Percentiles rank a stretch among this genome's conserved stretches.
phyloP scores from a whole-genome alignment of 257 asterid species.

The Echium plantagineum region DNA sequence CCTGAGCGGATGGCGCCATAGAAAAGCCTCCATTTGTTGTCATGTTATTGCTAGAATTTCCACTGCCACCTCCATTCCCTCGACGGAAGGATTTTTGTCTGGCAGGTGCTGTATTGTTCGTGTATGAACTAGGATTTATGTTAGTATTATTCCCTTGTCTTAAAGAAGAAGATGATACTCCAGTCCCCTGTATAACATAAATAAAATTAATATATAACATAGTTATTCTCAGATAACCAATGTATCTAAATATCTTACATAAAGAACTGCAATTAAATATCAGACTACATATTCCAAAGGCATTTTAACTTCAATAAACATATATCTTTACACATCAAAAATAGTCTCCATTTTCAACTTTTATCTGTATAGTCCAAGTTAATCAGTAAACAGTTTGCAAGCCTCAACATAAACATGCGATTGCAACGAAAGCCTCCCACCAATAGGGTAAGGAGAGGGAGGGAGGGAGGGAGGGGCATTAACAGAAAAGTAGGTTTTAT shows the following conservation, averaged over 20 bases:
- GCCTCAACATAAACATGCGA: not conserved
- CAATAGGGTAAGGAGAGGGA: no score
- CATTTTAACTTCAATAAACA: no score
- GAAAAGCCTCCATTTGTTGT: slow-evolving; percentile 28
- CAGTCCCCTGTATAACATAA: slow-evolving; percentile 26
- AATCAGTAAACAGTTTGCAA: not conserved
- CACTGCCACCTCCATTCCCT: slow-evolving; percentile 25
- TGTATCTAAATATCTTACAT: not conserved
- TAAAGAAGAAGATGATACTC: slow-evolving; percentile 19
- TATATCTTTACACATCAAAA: no score
- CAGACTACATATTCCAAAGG: no score
- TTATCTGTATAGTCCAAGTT: not conserved
- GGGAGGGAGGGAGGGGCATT: no score
- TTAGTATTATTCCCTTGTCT: slow-evolving; percentile 29
- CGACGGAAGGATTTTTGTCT: slow-evolving; percentile 50
- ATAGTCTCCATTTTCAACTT: no score
- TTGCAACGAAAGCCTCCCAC: no score
- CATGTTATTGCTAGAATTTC: slow-evolving; percentile 16
- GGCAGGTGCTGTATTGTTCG: slow-evolving; percentile 25
- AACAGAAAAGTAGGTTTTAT: no score
- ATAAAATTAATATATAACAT: slow-evolving; percentile 1
- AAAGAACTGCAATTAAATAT: no score
- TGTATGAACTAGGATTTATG: slow-evolving; percentile 24
- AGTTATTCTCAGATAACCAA: not conserved
- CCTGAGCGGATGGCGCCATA: slow-evolving; percentile 26